Evolutionary conservation across 257 asterid species (phyloP).

Genomic region (Echites panduratus): DNA sequence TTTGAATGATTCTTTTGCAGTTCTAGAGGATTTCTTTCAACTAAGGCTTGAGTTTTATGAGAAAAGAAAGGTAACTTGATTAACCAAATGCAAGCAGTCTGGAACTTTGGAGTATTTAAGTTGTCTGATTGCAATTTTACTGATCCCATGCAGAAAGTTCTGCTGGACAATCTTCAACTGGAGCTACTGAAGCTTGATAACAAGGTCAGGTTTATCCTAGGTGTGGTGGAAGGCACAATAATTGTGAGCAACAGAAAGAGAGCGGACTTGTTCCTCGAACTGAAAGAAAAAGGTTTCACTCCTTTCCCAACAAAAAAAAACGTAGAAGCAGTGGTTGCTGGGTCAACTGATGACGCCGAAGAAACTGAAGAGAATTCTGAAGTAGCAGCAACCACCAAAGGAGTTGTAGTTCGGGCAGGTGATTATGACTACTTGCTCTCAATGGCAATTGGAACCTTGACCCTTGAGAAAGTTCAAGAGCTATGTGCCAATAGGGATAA

Average conservation of each 20-base stretch:
- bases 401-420: constrained; percentile 43
- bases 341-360: constrained; percentile 52
- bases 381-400: constrained; percentile 28
- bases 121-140: neutral
- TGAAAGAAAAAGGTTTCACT: constrained; percentile 81
- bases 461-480: constrained; percentile 70
- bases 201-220: constrained; percentile 67
- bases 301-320: constrained; percentile 68
- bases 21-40: constrained; percentile 79
- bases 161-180: constrained; percentile 59
- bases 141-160: constrained; percentile 49
- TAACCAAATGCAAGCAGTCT: neutral
- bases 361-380: constrained; percentile 57
- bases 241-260: constrained; percentile 78
- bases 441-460: constrained; percentile 78
- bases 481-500: constrained; percentile 65
- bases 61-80: constrained; percentile 62
- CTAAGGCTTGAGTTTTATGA: constrained; percentile 76
- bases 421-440: constrained; percentile 90
- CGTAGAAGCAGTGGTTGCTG: constrained; percentile 59
- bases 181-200: constrained; percentile 75
- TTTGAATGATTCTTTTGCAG: constrained; percentile 40
- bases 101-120: neutral
- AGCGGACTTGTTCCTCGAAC: constrained; percentile 69
- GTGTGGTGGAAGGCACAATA: constrained; percentile 83